These are phyloP conservation scores for Cladosporium phlei DNA, from an alignment of 2,329 filamentous ascomycete species.

Conservation along the genomic window DNA sequence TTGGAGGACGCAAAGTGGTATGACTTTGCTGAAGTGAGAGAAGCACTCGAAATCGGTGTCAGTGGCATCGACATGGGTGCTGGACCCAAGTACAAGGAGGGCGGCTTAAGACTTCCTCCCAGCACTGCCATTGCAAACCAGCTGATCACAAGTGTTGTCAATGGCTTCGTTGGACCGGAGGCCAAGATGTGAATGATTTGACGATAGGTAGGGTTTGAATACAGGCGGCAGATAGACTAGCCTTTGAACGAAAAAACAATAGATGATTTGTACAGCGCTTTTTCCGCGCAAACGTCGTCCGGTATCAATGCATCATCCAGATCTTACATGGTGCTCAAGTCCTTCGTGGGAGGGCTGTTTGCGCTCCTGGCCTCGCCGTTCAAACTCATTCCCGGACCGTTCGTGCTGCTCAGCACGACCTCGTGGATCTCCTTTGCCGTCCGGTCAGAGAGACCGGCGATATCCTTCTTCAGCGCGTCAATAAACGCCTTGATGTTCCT, in stretches of 20 bases:
- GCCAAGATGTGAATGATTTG: slow-evolving; percentile 40
- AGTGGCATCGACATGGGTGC: slow-evolving; percentile 62
- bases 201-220: slow-evolving; percentile 1
- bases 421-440: slow-evolving; percentile 69
- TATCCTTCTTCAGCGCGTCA: slow-evolving; percentile 71
- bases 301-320: slow-evolving; percentile 2
- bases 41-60: slow-evolving; percentile 64
- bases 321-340: slow-evolving; percentile 23
- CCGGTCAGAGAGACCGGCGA: slow-evolving; percentile 58
- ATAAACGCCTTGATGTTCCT: slow-evolving; percentile 78
- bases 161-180: slow-evolving; percentile 61
- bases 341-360: slow-evolving; percentile 46
- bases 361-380: slow-evolving; percentile 70
- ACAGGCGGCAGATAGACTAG: slow-evolving; percentile 11
- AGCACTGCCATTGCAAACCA: slow-evolving; percentile 89
- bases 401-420: slow-evolving; percentile 78
- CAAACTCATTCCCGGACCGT: slow-evolving; percentile 80
- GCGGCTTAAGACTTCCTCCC: slow-evolving; percentile 73
- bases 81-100: slow-evolving; percentile 66
- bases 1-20: slow-evolving; percentile 90
- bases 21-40: slow-evolving; percentile 69
- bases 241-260: slow-evolving; percentile 6
- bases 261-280: slow-evolving; percentile 14
- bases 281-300: slow-evolving; percentile 13
- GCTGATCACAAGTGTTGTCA: slow-evolving; percentile 72